Evolutionary conservation across 1,284 basidiomycete genomes (phyloP).

Genomic region (Trametes versicolor): DNA sequence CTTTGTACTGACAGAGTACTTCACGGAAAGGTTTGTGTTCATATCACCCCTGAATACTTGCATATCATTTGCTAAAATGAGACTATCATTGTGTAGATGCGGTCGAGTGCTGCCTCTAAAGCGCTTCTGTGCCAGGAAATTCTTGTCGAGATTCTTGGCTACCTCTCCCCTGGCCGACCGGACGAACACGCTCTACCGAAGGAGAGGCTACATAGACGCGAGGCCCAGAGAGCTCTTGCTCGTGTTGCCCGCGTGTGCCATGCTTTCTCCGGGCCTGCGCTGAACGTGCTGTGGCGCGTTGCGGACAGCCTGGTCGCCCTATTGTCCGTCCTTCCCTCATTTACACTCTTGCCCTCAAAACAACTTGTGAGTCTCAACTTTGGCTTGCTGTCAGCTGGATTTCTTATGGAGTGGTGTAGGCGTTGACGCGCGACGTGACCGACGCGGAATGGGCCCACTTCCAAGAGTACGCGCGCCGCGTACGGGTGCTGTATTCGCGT

Average conservation of each 20-base stretch:
- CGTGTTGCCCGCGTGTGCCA: conserved; percentile 11
- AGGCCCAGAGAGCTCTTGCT: conserved; percentile 3
- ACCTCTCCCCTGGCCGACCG: neutral
- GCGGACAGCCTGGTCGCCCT: conserved; percentile 4
- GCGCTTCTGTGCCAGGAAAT: conserved; percentile 10
- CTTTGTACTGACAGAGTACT: too few relatives aligned
- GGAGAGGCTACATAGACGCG: neutral
- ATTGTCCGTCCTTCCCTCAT: conserved; percentile 8
- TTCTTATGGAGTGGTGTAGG: neutral
- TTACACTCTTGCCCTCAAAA: neutral
- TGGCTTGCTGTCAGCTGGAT: neutral
- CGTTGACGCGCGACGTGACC: neutral
- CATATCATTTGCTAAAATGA: too few relatives aligned
- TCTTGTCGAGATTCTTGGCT: neutral
- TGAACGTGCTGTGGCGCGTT: conserved; percentile 19
- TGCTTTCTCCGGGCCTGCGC: conserved; percentile 7
- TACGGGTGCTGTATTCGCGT: neutral
- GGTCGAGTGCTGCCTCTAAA: neutral
- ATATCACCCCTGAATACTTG: too few relatives aligned
- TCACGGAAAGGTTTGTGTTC: too few relatives aligned
- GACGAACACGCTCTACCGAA: neutral
- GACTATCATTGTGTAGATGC: neutral
- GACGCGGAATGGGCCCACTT: conserved; percentile 8
- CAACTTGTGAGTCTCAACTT: neutral
- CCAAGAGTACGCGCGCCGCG: conserved; percentile 4